These are phyloP conservation scores for Penicillium italicum DNA, from an alignment of 2,329 filamentous ascomycete genomes.

Conservation along the genomic window DNA sequence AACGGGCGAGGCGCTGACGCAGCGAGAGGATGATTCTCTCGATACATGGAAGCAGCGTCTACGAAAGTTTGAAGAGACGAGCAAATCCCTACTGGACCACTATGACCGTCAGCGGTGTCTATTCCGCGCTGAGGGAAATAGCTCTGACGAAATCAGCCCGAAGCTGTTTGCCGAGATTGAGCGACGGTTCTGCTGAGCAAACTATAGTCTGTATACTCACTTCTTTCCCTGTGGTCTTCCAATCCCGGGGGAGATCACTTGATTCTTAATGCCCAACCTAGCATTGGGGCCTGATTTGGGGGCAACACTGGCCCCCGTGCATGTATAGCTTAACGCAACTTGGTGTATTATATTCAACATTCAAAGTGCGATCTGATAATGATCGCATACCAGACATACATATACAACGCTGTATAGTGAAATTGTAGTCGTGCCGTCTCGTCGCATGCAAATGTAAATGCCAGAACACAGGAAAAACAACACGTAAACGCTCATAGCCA, in stretches of 20 bases:
- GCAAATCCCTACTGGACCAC: constrained; percentile 78
- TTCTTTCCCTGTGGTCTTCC: background rate
- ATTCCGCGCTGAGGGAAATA: constrained; percentile 81
- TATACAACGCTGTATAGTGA: constrained; percentile 3
- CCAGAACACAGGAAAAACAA: background rate
- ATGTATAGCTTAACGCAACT: constrained; percentile 16
- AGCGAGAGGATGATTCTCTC: constrained; percentile 80
- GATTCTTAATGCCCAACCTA: constrained; percentile 19
- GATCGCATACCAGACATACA: background rate
- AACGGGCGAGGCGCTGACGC: constrained; percentile 79
- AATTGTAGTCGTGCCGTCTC: constrained; percentile 9
- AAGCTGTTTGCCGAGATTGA: constrained; percentile 80
- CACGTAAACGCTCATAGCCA: background rate
- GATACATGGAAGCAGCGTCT: constrained; percentile 79
- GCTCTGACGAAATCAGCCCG: constrained; percentile 93
- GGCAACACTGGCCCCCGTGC: background rate
- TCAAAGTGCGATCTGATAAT: background rate
- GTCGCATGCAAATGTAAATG: constrained; percentile 12
- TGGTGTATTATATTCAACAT: constrained; percentile 21
- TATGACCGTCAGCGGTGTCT: constrained; percentile 81
- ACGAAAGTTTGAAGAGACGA: constrained; percentile 81
- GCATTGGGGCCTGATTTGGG: constrained; percentile 3
- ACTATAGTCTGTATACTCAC: constrained; percentile 9
- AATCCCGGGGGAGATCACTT: background rate
- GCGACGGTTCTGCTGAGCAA: constrained; percentile 59